Conservation (phyloP, 164 flowering plant genomes). For the Umbellularia californica region DNA sequence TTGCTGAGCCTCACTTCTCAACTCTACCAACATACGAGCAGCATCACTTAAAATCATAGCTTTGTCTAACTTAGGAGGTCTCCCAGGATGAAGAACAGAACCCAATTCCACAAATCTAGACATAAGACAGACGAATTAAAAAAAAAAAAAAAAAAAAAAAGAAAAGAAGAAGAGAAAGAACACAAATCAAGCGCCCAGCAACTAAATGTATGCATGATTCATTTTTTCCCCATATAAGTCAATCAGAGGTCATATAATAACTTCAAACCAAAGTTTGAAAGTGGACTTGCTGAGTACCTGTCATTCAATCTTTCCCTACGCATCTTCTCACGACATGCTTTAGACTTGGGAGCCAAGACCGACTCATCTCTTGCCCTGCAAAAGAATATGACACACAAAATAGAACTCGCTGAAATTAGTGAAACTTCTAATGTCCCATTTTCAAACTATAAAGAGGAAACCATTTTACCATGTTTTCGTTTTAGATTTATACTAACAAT, state of each 20-base stretch:
- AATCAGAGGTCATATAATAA: too few relatives aligned
- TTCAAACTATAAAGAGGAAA: neutral
- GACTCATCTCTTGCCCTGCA: conserved; percentile 48
- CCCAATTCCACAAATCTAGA: conserved; percentile 83
- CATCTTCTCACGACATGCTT: conserved; percentile 74
- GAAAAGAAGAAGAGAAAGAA: neutral
- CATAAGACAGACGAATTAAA: neutral
- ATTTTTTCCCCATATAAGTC: too few relatives aligned
- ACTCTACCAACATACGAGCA: conserved; percentile 73
- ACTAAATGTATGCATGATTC: neutral
- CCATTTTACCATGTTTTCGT: neutral
- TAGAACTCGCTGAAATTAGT: neutral
- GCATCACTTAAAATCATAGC: conserved; percentile 82
- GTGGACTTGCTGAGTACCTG: conserved; percentile 29
- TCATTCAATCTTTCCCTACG: conserved; percentile 73
- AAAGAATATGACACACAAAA: conserved; percentile 4
- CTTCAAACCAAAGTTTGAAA: too few relatives aligned
- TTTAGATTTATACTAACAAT: neutral
- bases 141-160: neutral
- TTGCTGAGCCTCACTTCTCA: conserved; percentile 71
- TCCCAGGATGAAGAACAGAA: conserved; percentile 79
- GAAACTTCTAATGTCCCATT: neutral
- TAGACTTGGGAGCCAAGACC: conserved; percentile 44
- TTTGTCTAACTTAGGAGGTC: conserved; percentile 85
- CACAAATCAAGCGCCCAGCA: neutral